Evolutionary conservation across 768 basidiomycete genomes (phyloP).

Genomic region (Pisolithus orientalis): DNA sequence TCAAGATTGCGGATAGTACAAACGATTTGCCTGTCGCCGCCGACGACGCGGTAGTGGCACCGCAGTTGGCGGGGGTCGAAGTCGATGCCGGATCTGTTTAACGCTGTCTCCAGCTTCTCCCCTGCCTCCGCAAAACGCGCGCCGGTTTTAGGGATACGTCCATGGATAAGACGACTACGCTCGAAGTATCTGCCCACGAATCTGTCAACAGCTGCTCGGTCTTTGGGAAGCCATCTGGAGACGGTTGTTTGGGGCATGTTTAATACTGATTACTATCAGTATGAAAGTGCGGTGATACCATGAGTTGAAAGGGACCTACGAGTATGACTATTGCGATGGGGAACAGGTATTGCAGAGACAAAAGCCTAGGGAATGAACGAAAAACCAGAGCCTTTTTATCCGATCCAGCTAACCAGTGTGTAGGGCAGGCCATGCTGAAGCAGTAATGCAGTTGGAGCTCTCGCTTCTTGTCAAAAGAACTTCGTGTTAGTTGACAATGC

Average conservation of each 20-base stretch:
- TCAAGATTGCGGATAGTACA: background rate
- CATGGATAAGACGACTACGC: background rate
- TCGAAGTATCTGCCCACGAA: slow-evolving; percentile 8
- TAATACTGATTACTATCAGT: background rate
- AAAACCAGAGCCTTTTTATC: background rate
- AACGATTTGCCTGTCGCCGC: slow-evolving; percentile 11
- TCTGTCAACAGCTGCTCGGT: slow-evolving; percentile 6
- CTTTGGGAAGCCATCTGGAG: slow-evolving; percentile 13
- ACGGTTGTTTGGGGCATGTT: background rate
- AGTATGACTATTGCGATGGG: too few relatives aligned
- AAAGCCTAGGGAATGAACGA: background rate
- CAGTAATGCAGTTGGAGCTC: too few relatives aligned
- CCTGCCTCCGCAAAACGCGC: background rate
- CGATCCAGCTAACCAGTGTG: too few relatives aligned
- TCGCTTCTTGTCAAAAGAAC: too few relatives aligned
- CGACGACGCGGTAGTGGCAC: slow-evolving; percentile 17
- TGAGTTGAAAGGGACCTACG: background rate
- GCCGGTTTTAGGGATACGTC: background rate
- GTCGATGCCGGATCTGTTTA: background rate
- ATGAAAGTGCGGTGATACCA: background rate
- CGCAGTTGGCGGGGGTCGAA: background rate
- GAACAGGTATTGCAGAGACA: background rate
- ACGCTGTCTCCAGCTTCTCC: background rate
- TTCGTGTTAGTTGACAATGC: too few relatives aligned
- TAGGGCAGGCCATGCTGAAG: too few relatives aligned